phyloP scores from a whole-genome alignment of 345 rosid species.

The Alliaria petiolata region DNA sequence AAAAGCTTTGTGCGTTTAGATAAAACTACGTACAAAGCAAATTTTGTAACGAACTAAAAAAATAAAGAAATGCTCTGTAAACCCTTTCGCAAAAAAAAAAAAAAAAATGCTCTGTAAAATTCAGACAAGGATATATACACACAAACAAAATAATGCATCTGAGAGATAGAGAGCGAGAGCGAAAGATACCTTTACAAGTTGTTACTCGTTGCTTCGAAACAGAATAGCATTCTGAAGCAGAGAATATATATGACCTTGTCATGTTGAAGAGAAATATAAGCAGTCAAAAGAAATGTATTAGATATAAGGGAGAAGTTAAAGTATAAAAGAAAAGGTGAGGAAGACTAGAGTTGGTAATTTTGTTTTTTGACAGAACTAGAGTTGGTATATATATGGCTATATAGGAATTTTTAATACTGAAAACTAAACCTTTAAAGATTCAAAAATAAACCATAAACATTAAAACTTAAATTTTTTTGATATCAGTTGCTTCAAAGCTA shows the following conservation, averaged over 20 bases:
- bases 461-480: too few species aligned
- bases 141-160: background rate
- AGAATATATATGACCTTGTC: background rate
- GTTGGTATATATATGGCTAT: background rate
- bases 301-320: background rate
- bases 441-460: too few species aligned
- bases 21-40: background rate
- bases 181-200: background rate
- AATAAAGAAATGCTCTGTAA: background rate
- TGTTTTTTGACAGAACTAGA: background rate
- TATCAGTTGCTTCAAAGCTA: too few species aligned
- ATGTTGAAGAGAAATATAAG: background rate
- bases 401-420: background rate
- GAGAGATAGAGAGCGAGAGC: background rate
- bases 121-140: background rate
- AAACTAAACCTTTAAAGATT: too few species aligned
- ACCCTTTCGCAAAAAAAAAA: too few species aligned
- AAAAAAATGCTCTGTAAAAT: background rate
- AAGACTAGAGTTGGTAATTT: background rate
- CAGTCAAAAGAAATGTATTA: background rate
- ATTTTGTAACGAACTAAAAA: background rate
- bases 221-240: background rate
- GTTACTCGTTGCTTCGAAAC: background rate
- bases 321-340: background rate
- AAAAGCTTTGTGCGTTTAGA: background rate